Conservation (phyloP, 768 basidiomycete genomes). For the Boletus rubropictus region DNA sequence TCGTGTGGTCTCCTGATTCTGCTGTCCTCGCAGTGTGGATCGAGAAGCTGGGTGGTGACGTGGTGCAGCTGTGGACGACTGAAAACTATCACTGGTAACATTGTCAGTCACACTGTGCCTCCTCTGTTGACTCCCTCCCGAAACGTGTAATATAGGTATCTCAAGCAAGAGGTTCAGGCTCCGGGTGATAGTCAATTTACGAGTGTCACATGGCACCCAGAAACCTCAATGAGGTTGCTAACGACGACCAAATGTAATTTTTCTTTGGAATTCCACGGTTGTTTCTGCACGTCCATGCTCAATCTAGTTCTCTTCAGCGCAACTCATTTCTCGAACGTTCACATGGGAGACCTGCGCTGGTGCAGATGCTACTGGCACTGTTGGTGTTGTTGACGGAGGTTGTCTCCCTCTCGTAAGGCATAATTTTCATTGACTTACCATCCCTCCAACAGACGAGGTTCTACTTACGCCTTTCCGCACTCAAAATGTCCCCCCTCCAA, state of each 20-base stretch:
- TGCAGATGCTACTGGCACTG: conserved; percentile 75
- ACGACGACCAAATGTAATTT: conserved; percentile 60
- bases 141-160: conserved; percentile 52
- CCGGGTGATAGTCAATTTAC: conserved; percentile 55
- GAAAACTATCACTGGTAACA: conserved; percentile 90
- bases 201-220: conserved; percentile 83
- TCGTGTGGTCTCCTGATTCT: conserved; percentile 87
- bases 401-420: conserved; percentile 24
- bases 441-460: conserved; percentile 48
- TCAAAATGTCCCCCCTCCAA: conserved; percentile 97
- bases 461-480: conserved; percentile 89
- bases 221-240: conserved; percentile 58
- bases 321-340: conserved; percentile 56
- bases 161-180: conserved; percentile 81
- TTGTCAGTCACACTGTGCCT: background rate
- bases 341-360: conserved; percentile 77
- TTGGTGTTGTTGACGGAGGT: conserved; percentile 90
- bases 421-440: background rate
- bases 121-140: conserved; percentile 4
- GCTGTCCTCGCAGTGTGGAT: conserved; percentile 83
- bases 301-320: conserved; percentile 31
- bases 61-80: conserved; percentile 91
- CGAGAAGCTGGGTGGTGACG: conserved; percentile 58
- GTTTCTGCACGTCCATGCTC: background rate
- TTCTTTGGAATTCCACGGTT: background rate